Evolutionary conservation across 768 basidiomycete species (phyloP), one percentile per base, ranked within the genome.

Genomic region (Suillus tomentosus): DNA sequence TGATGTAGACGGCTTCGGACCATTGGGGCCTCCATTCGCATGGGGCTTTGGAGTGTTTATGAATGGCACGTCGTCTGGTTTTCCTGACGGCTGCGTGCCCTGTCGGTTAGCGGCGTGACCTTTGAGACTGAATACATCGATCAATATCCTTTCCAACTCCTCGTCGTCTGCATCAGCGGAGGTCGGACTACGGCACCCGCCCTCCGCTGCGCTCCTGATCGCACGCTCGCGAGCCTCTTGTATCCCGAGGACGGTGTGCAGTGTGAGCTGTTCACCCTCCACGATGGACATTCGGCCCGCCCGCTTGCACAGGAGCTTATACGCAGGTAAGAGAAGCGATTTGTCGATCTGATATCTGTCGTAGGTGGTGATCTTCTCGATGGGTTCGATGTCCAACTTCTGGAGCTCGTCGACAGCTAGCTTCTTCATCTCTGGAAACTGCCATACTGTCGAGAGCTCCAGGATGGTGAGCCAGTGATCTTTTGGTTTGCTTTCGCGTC

Each of bases 321-420:
- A 91, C 0, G 82, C 77, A 0, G 82, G 81, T 2, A 87, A 71
- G 14, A 90, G 79, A 9, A 86, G 73, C 7, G 76, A 74, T 14
- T 72, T 71, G 61, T 86, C 81, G 62, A 91, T 80, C 0, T 77
- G 66, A 70, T 83, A 83, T 19, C 71, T 70, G 51, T 87, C 87
- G 67, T 90, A 91, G 0, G 84, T 73, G 3, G 78, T 72, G 50
- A 91, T 84, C 24, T 86, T 85, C 3, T 85, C 80, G 0, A 89
- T 78, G 1, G 82, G 79, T 0, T 76, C 72, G 36, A 89, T 78
- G 0, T 73, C 42, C 9, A 83, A 73, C 65, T 79, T 77, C 60
- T 86, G 83, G 0, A 90, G 77, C 61, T 89, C 84, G 0, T 85
- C 82, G 1, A 88, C 73, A 0, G 87, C 86, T 0, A 79, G 85